These are phyloP conservation scores for Hyphodiscus sp. DNA, from an alignment of 2,329 filamentous ascomycete genomes.

Conservation along the genomic window DNA sequence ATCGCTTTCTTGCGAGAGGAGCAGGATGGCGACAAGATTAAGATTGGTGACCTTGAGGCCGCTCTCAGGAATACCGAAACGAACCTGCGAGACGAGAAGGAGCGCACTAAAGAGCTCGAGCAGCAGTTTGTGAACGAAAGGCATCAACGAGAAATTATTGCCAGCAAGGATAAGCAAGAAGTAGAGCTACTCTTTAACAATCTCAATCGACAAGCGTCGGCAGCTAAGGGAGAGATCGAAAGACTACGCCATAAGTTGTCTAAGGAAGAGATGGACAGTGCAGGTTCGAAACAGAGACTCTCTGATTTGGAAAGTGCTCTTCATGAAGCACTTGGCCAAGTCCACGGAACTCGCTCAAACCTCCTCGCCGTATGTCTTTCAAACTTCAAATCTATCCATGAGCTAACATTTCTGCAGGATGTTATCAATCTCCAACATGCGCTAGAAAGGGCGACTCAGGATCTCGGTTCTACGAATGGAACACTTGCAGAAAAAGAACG, in stretches of 20 bases:
- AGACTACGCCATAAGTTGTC: conserved; percentile 77
- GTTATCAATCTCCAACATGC: conserved; percentile 85
- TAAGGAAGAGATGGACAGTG: conserved; percentile 79
- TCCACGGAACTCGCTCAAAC: conserved; percentile 78
- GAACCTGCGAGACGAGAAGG: conserved; percentile 75
- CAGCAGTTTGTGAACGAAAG: conserved; percentile 73
- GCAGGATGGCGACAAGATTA: conserved; percentile 96
- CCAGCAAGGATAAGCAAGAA: conserved; percentile 86
- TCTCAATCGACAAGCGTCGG: conserved; percentile 75
- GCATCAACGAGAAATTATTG: conserved; percentile 78
- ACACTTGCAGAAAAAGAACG: conserved; percentile 85
- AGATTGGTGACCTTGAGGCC: conserved; percentile 88
- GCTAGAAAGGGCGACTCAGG: conserved; percentile 74
- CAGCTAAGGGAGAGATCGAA: conserved; percentile 79
- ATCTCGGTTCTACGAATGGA: conserved; percentile 72
- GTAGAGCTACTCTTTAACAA: conserved; percentile 91
- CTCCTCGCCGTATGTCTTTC: conserved; percentile 61
- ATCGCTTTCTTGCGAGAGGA: conserved; percentile 94
- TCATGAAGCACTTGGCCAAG: conserved; percentile 78
- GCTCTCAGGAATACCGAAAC: conserved; percentile 74
- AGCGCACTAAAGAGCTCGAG: conserved; percentile 65
- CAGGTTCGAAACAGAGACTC: conserved; percentile 84
- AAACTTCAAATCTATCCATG: background rate
- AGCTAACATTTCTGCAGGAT: conserved; percentile 42
- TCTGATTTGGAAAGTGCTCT: conserved; percentile 87